These are phyloP conservation scores for Linnemannia schmuckeri DNA, from an alignment of 192 early-diverging fungal genomes.

Conservation along the genomic window DNA sequence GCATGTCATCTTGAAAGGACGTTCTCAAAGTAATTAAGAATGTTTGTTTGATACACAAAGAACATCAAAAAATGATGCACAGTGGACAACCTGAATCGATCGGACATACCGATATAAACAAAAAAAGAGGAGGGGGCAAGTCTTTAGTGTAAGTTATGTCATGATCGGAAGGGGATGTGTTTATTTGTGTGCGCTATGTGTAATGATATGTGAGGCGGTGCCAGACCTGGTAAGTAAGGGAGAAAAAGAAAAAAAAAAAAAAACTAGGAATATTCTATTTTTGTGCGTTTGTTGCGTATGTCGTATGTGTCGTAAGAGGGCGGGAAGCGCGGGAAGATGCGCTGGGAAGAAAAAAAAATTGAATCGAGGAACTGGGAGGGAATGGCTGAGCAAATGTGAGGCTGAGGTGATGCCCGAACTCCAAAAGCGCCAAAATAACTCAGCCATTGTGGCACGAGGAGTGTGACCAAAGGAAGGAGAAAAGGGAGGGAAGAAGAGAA, in stretches of 20 bases:
- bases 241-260: not conserved
- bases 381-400: conserved; percentile 5
- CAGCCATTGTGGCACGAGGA: conserved; percentile 15
- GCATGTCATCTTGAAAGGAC: not conserved
- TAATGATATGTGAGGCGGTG: conserved; percentile 2
- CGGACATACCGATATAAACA: not conserved
- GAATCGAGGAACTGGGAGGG: not conserved
- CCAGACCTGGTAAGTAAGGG: not conserved
- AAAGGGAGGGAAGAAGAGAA: not conserved
- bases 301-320: not conserved
- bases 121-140: no score
- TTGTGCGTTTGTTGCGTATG: no score
- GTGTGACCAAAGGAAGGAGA: not conserved
- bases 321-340: not conserved
- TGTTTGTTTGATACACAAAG: no score
- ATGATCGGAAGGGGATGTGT: not conserved
- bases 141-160: not conserved
- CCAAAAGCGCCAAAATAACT: conserved; percentile 23
- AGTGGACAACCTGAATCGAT: not conserved
- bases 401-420: conserved; percentile 26
- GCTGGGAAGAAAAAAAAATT: not conserved
- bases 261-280: not conserved
- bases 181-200: not conserved
- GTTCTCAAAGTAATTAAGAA: no score
- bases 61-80: no score